Evolutionary conservation across 257 asterid genomes (phyloP).

Genomic region (Solanum arcanum): DNA sequence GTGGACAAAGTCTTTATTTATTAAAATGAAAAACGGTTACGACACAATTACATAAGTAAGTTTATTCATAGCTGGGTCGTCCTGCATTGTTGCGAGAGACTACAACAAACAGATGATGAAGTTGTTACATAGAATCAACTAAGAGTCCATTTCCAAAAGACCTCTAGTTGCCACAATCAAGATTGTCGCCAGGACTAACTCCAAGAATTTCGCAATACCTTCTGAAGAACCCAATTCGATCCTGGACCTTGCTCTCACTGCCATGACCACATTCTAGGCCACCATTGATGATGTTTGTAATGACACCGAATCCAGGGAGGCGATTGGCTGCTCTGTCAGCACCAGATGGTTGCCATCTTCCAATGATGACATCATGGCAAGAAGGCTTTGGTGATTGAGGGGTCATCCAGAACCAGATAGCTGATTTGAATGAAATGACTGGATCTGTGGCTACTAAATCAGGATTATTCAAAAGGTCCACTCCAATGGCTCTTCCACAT

Average conservation of each 20-base stretch:
- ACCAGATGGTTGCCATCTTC: conserved; percentile 9
- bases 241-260: not conserved
- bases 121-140: not conserved
- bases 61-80: not conserved
- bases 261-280: conserved; percentile 24
- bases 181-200: conserved; percentile 10
- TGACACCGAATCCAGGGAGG: conserved; percentile 14
- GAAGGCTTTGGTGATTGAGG: conserved; percentile 24
- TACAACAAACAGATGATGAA: not conserved
- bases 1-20: not conserved
- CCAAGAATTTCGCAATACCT: conserved; percentile 13
- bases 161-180: conserved; percentile 15
- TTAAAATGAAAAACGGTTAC: no score
- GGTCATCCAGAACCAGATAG: conserved; percentile 29
- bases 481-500: conserved; percentile 9
- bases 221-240: conserved; percentile 20
- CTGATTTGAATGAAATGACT: conserved; percentile 13
- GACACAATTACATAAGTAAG: not conserved
- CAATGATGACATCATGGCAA: conserved; percentile 19
- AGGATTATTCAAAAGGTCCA: conserved; percentile 7
- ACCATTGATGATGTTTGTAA: conserved; percentile 28
- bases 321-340: conserved; percentile 7
- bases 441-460: conserved; percentile 16
- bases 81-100: not conserved
- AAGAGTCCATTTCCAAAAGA: not conserved